These are phyloP conservation scores for Acephala macrosclerotiorum DNA, from an alignment of 2,329 filamentous ascomycete species.

Conservation along the genomic window DNA sequence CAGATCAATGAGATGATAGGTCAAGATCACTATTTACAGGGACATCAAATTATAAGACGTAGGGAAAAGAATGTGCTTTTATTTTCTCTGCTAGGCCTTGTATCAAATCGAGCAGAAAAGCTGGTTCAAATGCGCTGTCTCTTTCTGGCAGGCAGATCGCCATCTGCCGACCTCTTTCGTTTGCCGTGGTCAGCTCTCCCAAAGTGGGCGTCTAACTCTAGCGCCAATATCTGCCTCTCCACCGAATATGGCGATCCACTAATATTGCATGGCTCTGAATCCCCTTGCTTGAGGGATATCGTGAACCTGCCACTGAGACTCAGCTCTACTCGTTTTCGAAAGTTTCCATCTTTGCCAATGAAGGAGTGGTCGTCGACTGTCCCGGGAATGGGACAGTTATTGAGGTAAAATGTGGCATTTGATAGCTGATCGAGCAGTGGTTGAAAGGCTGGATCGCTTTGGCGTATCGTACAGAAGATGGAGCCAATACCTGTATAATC, in stretches of 20 bases:
- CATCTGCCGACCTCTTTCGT: conserved; percentile 1
- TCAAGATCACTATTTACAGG: too few relatives aligned
- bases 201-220: conserved; percentile 10
- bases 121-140: too few relatives aligned
- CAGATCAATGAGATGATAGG: too few relatives aligned
- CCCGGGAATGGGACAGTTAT: conserved; percentile 12
- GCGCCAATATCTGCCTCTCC: conserved; percentile 8
- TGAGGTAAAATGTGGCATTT: conserved; percentile 17
- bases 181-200: neutral
- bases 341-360: conserved; percentile 16
- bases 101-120: too few relatives aligned
- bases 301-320: conserved; percentile 17
- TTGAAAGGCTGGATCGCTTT: conserved; percentile 11
- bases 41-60: too few relatives aligned
- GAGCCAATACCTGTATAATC: neutral
- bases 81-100: too few relatives aligned
- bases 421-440: neutral
- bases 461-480: conserved; percentile 4
- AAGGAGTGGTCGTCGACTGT: conserved; percentile 13
- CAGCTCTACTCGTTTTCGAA: conserved; percentile 17
- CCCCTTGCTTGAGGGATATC: conserved; percentile 9
- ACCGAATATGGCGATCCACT: conserved; percentile 8
- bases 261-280: conserved; percentile 4
- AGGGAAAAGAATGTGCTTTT: too few relatives aligned
- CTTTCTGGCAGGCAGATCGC: neutral